A percentile compares a stretch with the other conserved stretches of the same genome.
Conservation (phyloP, 2,329 filamentous ascomycete genomes). For the Neofusicoccum ribis region DNA sequence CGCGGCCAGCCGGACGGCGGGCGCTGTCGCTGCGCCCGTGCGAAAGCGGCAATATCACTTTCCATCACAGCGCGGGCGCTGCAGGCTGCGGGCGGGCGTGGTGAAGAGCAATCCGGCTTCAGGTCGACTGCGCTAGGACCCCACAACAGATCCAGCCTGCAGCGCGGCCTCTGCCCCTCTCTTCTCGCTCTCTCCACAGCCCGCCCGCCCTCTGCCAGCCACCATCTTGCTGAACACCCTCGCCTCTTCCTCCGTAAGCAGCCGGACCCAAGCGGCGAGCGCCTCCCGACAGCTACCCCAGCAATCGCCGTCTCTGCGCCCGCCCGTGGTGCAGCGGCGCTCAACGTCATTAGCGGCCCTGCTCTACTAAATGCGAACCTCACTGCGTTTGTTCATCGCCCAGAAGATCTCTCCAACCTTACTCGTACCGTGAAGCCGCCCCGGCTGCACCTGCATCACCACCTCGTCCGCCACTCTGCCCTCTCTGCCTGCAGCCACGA, state of each 20-base stretch:
- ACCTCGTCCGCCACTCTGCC: not conserved
- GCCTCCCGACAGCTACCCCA: not conserved
- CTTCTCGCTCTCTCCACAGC: not conserved
- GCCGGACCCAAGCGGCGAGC: conserved; percentile 1
- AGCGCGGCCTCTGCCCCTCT: no score
- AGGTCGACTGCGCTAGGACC: no score
- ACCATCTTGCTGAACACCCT: not conserved
- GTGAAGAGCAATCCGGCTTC: not conserved
- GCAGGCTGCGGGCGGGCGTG: not conserved
- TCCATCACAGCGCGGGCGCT: not conserved
- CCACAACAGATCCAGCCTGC: no score
- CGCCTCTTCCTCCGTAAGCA: conserved; percentile 9
- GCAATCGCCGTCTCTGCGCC: conserved; percentile 4
- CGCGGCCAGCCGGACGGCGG: no score
- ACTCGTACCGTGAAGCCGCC: conserved; percentile 18
- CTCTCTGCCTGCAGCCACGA: not conserved
- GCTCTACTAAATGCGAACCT: conserved; percentile 16
- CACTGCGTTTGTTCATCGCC: conserved; percentile 11
- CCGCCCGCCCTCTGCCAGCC: no score
- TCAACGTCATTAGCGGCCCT: conserved; percentile 18
- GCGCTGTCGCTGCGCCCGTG: no score
- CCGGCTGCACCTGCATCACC: conserved; percentile 10
- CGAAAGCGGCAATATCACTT: no score
- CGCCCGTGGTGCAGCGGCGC: not conserved
- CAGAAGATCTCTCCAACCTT: conserved; percentile 16